These are phyloP conservation scores for Chytriomyces hyalinus DNA, from an alignment of 192 early-diverging fungal genomes.

Conservation along the genomic window DNA sequence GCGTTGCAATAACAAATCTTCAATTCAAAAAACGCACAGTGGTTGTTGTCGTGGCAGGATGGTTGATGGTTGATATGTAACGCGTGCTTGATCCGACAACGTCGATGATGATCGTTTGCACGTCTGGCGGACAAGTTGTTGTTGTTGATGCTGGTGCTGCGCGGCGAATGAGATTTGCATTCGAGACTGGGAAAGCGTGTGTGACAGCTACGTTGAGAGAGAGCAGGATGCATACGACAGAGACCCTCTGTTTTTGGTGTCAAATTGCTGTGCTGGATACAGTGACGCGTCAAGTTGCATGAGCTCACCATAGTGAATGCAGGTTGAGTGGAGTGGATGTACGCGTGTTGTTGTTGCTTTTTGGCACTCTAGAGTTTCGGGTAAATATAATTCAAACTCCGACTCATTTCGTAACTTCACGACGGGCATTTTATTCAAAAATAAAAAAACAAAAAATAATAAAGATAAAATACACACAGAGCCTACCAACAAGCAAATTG, in stretches of 20 bases:
- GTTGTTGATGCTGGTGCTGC: neutral
- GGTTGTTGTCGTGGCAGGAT: neutral
- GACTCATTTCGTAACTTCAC: neutral
- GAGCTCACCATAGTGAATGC: neutral
- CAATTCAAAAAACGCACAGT: slow-evolving; percentile 1
- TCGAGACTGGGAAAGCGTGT: neutral
- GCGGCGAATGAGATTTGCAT: neutral
- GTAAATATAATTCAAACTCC: neutral
- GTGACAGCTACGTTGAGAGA: neutral
- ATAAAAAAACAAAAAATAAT: neutral
- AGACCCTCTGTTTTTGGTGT: neutral
- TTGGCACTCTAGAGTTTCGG: neutral
- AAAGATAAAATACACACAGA: neutral
- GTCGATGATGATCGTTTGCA: neutral
- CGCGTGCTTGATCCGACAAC: neutral
- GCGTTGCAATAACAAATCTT: neutral
- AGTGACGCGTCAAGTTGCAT: neutral
- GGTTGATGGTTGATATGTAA: neutral
- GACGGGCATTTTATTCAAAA: neutral
- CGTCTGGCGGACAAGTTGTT: neutral
- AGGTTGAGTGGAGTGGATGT: too few species aligned
- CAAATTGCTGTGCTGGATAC: neutral
- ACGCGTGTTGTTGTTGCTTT: too few species aligned
- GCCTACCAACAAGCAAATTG: neutral
- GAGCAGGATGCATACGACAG: too few species aligned